Conservation (phyloP, 2,329 filamentous ascomycete genomes). For the Colletotrichum endophyticum region DNA sequence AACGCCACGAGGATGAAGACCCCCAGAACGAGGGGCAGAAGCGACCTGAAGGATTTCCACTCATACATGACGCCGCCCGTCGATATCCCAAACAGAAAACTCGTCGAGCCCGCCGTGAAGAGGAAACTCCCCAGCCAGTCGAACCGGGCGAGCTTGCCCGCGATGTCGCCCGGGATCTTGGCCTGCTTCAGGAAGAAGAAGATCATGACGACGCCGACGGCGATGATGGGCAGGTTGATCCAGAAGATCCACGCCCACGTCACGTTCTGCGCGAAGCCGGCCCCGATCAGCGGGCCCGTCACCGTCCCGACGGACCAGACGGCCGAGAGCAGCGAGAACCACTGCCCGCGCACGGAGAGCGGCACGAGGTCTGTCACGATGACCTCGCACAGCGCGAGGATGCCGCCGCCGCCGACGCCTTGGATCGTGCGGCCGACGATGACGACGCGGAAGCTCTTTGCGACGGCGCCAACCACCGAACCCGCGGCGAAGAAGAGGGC, state of each 20-base stretch:
- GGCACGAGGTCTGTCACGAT: conserved; percentile 51
- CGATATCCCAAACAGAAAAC: conserved; percentile 66
- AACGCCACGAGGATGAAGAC: conserved; percentile 54
- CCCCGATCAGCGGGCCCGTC: conserved; percentile 55
- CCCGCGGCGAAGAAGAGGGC: conserved; percentile 42
- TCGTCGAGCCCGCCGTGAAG: conserved; percentile 63
- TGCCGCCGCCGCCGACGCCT: conserved; percentile 56
- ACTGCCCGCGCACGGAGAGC: conserved; percentile 44
- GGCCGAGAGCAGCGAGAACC: conserved; percentile 38
- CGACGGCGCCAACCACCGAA: conserved; percentile 41
- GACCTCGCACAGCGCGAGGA: conserved; percentile 50
- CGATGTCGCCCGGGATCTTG: conserved; percentile 21
- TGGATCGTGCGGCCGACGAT: conserved; percentile 56
- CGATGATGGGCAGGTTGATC: conserved; percentile 65
- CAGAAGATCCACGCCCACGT: conserved; percentile 70
- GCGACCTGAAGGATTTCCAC: conserved; percentile 66
- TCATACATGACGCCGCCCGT: conserved; percentile 71
- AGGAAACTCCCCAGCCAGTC: conserved; percentile 68
- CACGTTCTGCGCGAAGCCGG: conserved; percentile 55
- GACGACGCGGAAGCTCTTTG: conserved; percentile 35
- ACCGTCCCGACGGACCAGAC: conserved; percentile 64
- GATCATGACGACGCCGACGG: conserved; percentile 50
- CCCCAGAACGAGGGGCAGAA: conserved; percentile 66
- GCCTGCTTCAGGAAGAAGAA: conserved; percentile 49
- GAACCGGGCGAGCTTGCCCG: conserved; percentile 43